phyloP scores from a whole-genome alignment of 2,329 filamentous ascomycete species.

The Cladobotryum mycophilum region DNA sequence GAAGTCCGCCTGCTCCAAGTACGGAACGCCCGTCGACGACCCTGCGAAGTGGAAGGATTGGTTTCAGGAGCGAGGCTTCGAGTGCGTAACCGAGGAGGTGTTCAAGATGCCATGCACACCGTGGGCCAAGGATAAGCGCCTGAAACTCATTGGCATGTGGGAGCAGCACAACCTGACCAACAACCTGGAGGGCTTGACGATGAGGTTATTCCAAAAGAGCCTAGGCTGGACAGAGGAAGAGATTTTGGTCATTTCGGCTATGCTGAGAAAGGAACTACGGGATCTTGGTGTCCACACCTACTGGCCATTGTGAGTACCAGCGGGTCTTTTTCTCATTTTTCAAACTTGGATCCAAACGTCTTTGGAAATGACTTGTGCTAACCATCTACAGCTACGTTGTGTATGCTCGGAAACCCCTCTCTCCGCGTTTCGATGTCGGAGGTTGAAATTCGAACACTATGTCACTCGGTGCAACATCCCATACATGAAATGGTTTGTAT shows the following conservation, averaged over 20 bases:
- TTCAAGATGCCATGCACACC: constrained; percentile 41
- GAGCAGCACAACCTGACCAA: constrained; percentile 17
- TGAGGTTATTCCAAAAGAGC: constrained; percentile 27
- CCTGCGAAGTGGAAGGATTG: constrained; percentile 23
- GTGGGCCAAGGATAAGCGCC: constrained; percentile 42
- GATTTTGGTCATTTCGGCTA: constrained; percentile 20
- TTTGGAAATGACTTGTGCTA: constrained; percentile 2
- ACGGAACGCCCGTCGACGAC: constrained; percentile 24
- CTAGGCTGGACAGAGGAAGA: constrained; percentile 25
- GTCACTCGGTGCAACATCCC: no score
- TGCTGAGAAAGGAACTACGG: constrained; percentile 24
- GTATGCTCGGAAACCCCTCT: constrained; percentile 13
- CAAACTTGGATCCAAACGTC: not conserved
- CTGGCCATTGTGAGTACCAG: constrained; percentile 25
- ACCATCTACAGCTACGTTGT: constrained; percentile 13
- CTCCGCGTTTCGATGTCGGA: no score
- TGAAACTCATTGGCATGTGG: constrained; percentile 41
- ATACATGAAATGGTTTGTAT: no score
- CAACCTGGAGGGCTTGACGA: constrained; percentile 24
- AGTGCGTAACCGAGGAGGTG: constrained; percentile 38
- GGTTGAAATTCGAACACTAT: no score
- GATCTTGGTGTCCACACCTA: constrained; percentile 26
- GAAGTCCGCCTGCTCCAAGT: constrained; percentile 18
- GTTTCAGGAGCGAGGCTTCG: constrained; percentile 45
- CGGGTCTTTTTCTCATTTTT: no score